These are phyloP conservation scores for Sphaerulina musiva DNA, from an alignment of 2,329 filamentous ascomycete genomes.

Conservation along the genomic window DNA sequence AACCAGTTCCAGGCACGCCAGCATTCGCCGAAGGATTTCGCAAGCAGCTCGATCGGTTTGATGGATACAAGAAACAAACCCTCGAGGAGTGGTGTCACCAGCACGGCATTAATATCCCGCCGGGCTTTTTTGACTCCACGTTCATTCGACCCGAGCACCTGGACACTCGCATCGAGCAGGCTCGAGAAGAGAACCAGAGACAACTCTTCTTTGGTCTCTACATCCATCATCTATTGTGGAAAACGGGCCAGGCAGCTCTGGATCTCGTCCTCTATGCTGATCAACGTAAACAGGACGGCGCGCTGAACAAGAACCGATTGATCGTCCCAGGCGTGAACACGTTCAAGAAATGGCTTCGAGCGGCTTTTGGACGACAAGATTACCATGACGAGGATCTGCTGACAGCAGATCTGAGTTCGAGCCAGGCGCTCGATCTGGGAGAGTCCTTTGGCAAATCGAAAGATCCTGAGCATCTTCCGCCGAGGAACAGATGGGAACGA, in stretches of 20 bases:
- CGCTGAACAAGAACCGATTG: slow-evolving; percentile 55
- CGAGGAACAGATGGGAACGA: slow-evolving; percentile 53
- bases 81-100: slow-evolving; percentile 41
- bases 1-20: slow-evolving; percentile 50
- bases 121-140: slow-evolving; percentile 45
- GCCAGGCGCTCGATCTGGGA: slow-evolving; percentile 57
- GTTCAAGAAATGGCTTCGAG: slow-evolving; percentile 58
- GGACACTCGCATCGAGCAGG: slow-evolving; percentile 43
- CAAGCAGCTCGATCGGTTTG: slow-evolving; percentile 51
- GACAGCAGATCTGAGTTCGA: slow-evolving; percentile 50
- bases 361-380: slow-evolving; percentile 49
- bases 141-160: slow-evolving; percentile 45
- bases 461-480: slow-evolving; percentile 68
- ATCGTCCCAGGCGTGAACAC: slow-evolving; percentile 58
- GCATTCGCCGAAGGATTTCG: slow-evolving; percentile 52
- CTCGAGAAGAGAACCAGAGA: slow-evolving; percentile 59
- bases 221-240: slow-evolving; percentile 61
- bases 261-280: slow-evolving; percentile 65
- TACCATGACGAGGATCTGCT: slow-evolving; percentile 51
- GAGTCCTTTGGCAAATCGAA: slow-evolving; percentile 56
- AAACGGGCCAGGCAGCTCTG: slow-evolving; percentile 54
- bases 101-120: slow-evolving; percentile 44
- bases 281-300: slow-evolving; percentile 56
- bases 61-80: slow-evolving; percentile 53
- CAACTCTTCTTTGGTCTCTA: slow-evolving; percentile 66